A percentile compares a stretch with the other conserved stretches of the same genome.
Evolutionary conservation across 495 filamentous ascomycete genomes (phyloP).

Genomic region (Penicillium verhagenii): DNA sequence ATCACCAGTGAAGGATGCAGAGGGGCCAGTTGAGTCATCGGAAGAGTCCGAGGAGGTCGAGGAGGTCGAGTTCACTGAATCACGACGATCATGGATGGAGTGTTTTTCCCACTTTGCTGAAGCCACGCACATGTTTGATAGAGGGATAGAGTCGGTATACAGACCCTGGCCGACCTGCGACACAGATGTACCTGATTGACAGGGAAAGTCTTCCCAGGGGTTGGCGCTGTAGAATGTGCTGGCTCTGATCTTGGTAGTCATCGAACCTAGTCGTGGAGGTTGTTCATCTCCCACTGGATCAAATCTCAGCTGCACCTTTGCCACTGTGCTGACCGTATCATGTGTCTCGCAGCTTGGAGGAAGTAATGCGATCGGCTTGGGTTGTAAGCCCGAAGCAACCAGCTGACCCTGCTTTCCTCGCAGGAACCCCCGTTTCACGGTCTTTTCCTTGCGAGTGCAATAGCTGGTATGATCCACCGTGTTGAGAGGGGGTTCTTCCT

Average conservation of each 20-base stretch:
- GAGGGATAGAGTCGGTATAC: constrained; percentile 60
- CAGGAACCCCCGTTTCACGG: constrained; percentile 74
- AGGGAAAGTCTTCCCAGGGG: constrained; percentile 55
- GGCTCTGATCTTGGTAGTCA: constrained; percentile 70
- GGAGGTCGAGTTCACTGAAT: constrained; percentile 53
- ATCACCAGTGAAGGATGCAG: constrained; percentile 37
- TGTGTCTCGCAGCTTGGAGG: constrained; percentile 39
- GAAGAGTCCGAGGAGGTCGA: constrained; percentile 9
- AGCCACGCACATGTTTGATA: constrained; percentile 65
- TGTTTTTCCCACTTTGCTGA: constrained; percentile 67
- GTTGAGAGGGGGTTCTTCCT: constrained; percentile 76
- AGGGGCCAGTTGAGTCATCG: constrained; percentile 36
- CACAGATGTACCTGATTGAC: constrained; percentile 6
- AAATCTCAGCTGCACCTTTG: constrained; percentile 70
- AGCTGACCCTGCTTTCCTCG: constrained; percentile 72
- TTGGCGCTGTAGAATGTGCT: constrained; percentile 69
- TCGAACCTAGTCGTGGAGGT: constrained; percentile 66
- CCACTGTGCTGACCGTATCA: constrained; percentile 54
- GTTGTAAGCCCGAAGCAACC: constrained; percentile 71
- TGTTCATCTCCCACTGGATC: constrained; percentile 60
- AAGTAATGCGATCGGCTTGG: constrained; percentile 62
- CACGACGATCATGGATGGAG: constrained; percentile 46
- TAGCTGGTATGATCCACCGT: constrained; percentile 61
- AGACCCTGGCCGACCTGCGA: constrained; percentile 52
- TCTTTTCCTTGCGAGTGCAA: constrained; percentile 69